phyloP scores from a whole-genome alignment of 192 early-diverging fungal species.

The Obelidium mucronatum region DNA sequence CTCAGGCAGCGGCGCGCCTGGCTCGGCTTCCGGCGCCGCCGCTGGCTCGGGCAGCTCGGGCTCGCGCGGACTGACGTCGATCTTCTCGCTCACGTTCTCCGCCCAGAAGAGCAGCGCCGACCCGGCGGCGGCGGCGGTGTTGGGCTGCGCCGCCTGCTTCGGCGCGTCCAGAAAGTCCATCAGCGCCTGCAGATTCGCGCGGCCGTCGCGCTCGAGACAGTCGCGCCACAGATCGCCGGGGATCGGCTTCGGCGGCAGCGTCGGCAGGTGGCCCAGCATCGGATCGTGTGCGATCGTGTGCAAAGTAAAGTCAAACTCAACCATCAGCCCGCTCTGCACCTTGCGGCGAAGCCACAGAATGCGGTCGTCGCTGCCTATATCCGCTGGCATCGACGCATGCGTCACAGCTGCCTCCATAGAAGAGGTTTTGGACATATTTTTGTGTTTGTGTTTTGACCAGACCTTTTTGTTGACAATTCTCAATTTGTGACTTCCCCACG shows the following conservation, averaged over 20 bases:
- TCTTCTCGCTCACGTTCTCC: conserved; percentile 38
- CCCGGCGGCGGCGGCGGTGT: not conserved
- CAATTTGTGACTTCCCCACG: not conserved
- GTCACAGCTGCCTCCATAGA: not conserved
- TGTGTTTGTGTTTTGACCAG: not conserved
- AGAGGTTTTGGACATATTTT: not conserved
- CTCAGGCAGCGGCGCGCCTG: not conserved
- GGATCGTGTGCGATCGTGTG: not conserved
- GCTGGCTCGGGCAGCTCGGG: not conserved
- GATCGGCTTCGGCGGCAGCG: not conserved
- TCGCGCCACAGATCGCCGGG: conserved; percentile 54
- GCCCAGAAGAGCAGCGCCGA: conserved; percentile 59
- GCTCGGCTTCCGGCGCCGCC: not conserved
- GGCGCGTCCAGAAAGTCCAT: conserved; percentile 55
- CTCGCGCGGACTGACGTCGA: conserved; percentile 37
- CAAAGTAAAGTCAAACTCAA: conserved; percentile 43
- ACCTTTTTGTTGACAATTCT: not conserved
- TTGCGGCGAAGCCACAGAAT: conserved; percentile 48
- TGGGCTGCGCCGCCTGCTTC: not conserved
- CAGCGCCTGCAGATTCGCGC: conserved; percentile 47
- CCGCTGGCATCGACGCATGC: not conserved
- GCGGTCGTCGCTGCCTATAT: conserved; percentile 45
- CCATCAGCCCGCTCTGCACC: conserved; percentile 52
- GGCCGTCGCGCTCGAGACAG: conserved; percentile 53
- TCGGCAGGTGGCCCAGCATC: not conserved